phyloP scores from a whole-genome alignment of 1,139 yeast species.

The Suhomyces terraborum region DNA sequence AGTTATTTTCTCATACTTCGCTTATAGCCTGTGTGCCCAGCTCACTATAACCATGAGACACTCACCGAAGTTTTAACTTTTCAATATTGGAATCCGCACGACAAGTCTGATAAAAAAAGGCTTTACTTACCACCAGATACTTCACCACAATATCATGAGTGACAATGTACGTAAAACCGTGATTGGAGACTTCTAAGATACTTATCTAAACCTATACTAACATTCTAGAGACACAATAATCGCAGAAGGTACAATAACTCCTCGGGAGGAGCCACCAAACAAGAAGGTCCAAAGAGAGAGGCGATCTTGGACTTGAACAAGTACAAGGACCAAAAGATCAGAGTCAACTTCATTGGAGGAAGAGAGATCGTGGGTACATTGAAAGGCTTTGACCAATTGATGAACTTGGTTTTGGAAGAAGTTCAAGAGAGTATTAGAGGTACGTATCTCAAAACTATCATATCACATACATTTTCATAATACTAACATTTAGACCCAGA shows the following conservation, averaged over 20 bases:
- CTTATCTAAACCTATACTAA: conserved; percentile 8
- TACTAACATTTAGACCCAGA: conserved; percentile 56
- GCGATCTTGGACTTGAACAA: conserved; percentile 83
- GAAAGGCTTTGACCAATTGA: conserved; percentile 88
- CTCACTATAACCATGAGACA: too few relatives aligned
- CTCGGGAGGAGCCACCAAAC: conserved; percentile 39
- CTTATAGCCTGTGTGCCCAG: too few relatives aligned
- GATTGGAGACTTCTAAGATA: not conserved
- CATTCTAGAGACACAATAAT: conserved; percentile 13
- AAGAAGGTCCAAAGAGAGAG: conserved; percentile 83
- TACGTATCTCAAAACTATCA: conserved; percentile 25
- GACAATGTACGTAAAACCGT: conserved; percentile 16
- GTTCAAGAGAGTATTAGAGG: conserved; percentile 69
- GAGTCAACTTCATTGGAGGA: conserved; percentile 88
- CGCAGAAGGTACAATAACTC: conserved; percentile 29
- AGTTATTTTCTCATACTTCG: too few relatives aligned
- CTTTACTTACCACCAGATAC: not conserved
- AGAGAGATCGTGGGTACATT: conserved; percentile 74
- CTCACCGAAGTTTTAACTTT: not conserved
- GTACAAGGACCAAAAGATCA: conserved; percentile 70
- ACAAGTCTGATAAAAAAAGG: conserved; percentile 3
- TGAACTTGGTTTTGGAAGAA: conserved; percentile 90
- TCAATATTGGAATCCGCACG: conserved; percentile 3
- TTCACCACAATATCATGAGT: conserved; percentile 13
- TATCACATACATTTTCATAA: not conserved